These are phyloP conservation scores for Hygrocybe punicea DNA, from an alignment of 768 basidiomycete species.

Conservation along the genomic window DNA sequence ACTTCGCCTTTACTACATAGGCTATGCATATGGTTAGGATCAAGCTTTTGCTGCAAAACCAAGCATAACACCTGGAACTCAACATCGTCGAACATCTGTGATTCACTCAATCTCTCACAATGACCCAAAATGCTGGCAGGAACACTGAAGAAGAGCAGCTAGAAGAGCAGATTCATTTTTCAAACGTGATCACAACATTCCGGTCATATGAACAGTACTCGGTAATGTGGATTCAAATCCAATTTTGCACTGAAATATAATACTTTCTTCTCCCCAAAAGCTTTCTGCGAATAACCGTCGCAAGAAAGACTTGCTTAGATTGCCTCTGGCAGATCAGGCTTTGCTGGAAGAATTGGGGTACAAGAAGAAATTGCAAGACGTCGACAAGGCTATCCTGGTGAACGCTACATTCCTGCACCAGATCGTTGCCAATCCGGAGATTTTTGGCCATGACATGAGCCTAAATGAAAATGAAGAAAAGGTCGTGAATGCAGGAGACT, in stretches of 20 bases:
- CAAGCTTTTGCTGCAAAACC: too few relatives aligned
- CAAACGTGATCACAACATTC: constrained; percentile 72
- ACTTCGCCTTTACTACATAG: too few relatives aligned
- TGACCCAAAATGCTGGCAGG: neutral
- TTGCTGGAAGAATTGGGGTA: constrained; percentile 70
- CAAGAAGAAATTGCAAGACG: constrained; percentile 70
- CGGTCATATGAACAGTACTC: constrained; percentile 72
- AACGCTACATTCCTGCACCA: constrained; percentile 76
- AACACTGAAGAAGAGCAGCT: neutral
- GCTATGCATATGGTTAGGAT: too few relatives aligned
- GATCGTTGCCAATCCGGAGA: constrained; percentile 76
- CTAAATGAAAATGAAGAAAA: constrained; percentile 26
- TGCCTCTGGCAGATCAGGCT: constrained; percentile 66
- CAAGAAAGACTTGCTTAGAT: constrained; percentile 70
- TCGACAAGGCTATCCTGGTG: constrained; percentile 74
- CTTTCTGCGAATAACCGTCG: constrained; percentile 57
- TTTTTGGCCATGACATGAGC: constrained; percentile 61
- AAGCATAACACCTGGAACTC: too few relatives aligned
- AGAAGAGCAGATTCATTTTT: constrained; percentile 70
- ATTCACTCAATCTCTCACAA: too few relatives aligned
- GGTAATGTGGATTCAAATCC: constrained; percentile 39
- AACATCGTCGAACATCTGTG: too few relatives aligned
- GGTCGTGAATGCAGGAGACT: constrained; percentile 8
- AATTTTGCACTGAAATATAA: neutral
- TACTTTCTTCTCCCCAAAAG: constrained; percentile 21